Percentiles rank a stretch among this genome's conserved stretches.
phyloP scores from a whole-genome alignment of 345 rosid genomes.

The Gossypium anomalum region DNA sequence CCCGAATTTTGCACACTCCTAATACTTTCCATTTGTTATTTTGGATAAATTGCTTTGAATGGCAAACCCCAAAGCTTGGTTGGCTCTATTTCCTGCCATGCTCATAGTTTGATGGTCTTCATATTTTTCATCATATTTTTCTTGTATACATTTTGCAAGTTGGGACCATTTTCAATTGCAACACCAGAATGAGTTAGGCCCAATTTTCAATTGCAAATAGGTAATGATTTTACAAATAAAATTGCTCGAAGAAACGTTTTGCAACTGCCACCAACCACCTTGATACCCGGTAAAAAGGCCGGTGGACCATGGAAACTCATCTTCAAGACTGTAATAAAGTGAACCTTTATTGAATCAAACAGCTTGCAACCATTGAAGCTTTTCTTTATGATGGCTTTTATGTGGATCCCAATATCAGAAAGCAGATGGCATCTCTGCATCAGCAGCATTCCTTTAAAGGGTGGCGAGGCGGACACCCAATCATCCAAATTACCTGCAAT shows the following conservation, averaged over 20 bases:
- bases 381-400: not conserved
- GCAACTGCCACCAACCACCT: not conserved
- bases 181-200: not conserved
- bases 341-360: not conserved
- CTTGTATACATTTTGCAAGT: not conserved
- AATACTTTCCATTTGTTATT: constrained; percentile 11
- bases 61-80: constrained; percentile 14
- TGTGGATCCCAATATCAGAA: not conserved
- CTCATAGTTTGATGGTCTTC: not conserved
- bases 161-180: not conserved
- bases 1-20: too few relatives aligned
- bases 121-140: constrained; percentile 4
- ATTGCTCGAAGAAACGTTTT: not conserved
- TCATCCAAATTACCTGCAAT: not conserved
- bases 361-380: not conserved
- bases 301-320: not conserved
- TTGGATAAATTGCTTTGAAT: not conserved
- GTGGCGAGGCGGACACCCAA: too few relatives aligned
- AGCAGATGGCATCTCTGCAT: not conserved
- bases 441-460: too few relatives aligned
- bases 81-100: not conserved
- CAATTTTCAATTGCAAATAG: not conserved
- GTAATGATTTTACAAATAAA: not conserved
- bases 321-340: not conserved
- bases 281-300: not conserved